Evolutionary conservation across 352 stramenopile genomes (phyloP), one percentile per base, ranked within the genome.

Genomic region (Phytophthora quininea): DNA sequence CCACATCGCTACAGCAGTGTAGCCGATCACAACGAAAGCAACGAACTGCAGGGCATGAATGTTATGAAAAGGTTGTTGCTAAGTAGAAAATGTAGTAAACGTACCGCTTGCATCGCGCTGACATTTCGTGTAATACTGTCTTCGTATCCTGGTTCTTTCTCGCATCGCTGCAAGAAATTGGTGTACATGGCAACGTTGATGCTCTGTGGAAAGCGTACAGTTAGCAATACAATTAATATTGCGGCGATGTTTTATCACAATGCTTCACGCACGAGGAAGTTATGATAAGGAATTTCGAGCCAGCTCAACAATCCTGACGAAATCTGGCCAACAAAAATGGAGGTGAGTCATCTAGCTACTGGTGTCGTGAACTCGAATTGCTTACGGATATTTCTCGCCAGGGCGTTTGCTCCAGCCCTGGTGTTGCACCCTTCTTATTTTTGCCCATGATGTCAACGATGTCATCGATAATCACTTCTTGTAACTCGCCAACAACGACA

Each of bases 21-120:
- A 88, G 10, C 67, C 62, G 31, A 85, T 63, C 4, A 77, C 85
- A 31, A 88, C 80, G n/a, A 85, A 62, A 30, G 79, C 62, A 51
- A 88, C 71, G 59, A 89, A 74, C 67, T 84, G 51, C 27, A 60
- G 59, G 54, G 35, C 51, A 53, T n/a, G 32, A 33, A 24, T 24
- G 19, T 24, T 24, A 24, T 24, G n/a, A 24, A 24, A 24, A 24
- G 19, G 19, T 24, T 24, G 19, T 24, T 24, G 19, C 19, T 24
- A 24, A 24, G 19, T 24, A 24, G 19, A 24, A 24, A 24, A 24
- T 24, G 19, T 24, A 24, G 19, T 24, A 24, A 24, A 0, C 68
- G 51, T 33, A 80, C 75, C 42, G 65, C 55, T 74, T 89, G 76
- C 15, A 67, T 70, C 42, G 73, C 78, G 12, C 67, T 62, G n/a